Percentiles rank a stretch among this genome's conserved stretches.
phyloP scores from a whole-genome alignment of 2,329 filamentous ascomycete species.

The Ceratocystis huliohia region DNA sequence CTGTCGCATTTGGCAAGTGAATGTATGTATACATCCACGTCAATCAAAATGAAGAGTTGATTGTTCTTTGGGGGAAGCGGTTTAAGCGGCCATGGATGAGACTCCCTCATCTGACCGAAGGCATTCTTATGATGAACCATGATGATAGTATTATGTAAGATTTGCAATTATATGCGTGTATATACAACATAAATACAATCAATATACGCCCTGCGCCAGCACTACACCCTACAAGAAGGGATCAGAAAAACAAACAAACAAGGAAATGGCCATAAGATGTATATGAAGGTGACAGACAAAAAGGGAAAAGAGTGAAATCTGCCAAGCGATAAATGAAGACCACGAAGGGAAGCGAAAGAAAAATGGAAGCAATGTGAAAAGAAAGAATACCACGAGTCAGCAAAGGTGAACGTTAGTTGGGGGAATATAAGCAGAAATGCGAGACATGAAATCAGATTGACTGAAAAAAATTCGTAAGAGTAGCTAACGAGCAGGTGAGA shows the following conservation, averaged over 20 bases:
- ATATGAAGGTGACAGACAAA: not conserved
- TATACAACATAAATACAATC: not conserved
- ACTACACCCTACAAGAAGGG: not conserved
- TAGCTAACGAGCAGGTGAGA: not conserved
- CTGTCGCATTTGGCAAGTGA: not conserved
- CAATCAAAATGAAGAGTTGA: not conserved
- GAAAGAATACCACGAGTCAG: not conserved
- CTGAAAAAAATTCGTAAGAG: conserved; percentile 6
- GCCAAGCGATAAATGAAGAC: not conserved
- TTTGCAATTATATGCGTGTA: not conserved
- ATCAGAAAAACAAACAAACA: not conserved
- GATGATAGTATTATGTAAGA: not conserved
- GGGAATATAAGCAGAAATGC: not conserved
- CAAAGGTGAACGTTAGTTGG: not conserved
- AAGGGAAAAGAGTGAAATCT: not conserved
- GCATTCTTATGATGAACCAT: not conserved
- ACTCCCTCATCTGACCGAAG: too few relatives aligned
- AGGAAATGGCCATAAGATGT: not conserved
- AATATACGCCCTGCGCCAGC: not conserved
- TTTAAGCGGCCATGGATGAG: too few relatives aligned
- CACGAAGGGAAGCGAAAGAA: too few relatives aligned
- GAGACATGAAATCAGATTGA: not conserved
- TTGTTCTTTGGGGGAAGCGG: too few relatives aligned
- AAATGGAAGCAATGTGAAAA: not conserved
- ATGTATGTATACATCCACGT: not conserved